Percentiles rank a stretch among this genome's conserved stretches.
These are phyloP conservation scores for Hypoxylon trugodes DNA, from an alignment of 495 filamentous ascomycete species.

Conservation along the genomic window DNA sequence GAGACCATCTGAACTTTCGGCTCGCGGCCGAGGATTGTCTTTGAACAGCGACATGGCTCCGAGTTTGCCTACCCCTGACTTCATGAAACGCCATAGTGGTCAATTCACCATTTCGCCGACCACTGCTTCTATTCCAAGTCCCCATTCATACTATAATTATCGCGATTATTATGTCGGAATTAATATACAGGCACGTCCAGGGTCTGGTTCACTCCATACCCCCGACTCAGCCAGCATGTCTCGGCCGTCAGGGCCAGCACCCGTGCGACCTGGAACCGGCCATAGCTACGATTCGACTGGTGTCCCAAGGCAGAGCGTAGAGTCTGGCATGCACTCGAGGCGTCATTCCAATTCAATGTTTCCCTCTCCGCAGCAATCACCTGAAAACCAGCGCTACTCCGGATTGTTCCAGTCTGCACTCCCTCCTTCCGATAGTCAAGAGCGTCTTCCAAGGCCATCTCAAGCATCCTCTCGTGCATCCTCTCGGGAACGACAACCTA, in stretches of 20 bases:
- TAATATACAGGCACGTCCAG: constrained; percentile 47
- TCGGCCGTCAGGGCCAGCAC: constrained; percentile 41
- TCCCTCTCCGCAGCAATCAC: constrained; percentile 49
- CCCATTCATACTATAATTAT: constrained; percentile 60
- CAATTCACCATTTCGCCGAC: constrained; percentile 64
- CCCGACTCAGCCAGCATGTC: constrained; percentile 49
- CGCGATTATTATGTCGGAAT: constrained; percentile 56
- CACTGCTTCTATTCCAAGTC: constrained; percentile 53
- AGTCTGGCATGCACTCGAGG: constrained; percentile 50
- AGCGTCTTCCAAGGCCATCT: constrained; percentile 52
- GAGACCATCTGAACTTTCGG: constrained; percentile 49
- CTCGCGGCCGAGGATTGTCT: constrained; percentile 63
- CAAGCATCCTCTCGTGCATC: constrained; percentile 59
- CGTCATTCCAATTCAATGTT: constrained; percentile 59
- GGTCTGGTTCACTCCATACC: constrained; percentile 54
- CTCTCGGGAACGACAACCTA: constrained; percentile 55
- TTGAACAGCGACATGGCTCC: constrained; percentile 72
- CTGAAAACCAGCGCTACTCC: constrained; percentile 62
- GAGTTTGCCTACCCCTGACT: constrained; percentile 64
- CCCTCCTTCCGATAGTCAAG: constrained; percentile 73
- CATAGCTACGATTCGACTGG: constrained; percentile 59
- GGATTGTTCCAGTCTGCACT: constrained; percentile 86
- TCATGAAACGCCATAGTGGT: constrained; percentile 63
- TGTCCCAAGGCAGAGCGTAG: constrained; percentile 53
- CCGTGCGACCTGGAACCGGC: constrained; percentile 58